Base-by-base conservation (phyloP, 495 filamentous ascomycete species). In the Bryoglossum gracile region DNA sequence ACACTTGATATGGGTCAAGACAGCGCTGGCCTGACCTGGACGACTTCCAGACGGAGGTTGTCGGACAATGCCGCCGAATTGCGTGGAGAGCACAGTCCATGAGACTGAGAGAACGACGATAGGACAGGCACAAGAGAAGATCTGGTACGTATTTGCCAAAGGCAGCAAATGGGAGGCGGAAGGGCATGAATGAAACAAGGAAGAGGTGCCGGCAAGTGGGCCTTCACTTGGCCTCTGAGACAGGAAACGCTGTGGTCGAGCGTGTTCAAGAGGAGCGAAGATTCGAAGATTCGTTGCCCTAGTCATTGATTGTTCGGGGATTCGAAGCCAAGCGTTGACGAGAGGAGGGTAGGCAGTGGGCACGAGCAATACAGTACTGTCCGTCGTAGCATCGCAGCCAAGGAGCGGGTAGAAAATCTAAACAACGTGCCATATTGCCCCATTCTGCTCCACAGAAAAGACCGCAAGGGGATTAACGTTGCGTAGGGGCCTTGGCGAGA, bases 141-240 rank as follows among this genome's bases (percentile, higher is more conserved):
- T n/a, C n/a, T n/a, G n/a, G n/a, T n/a, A 43, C 28, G 26, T 13
- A 30, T 30, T 30, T 30, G 26, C 26, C 10, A 3, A 11, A 45
- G 24, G 9, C 24, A 3, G 10, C 11, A n/a, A n/a, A n/a, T n/a
- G n/a, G n/a, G n/a, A 9, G 38, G 3, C 32, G 48, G 22, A 38
- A 50, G 38, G 37, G 58, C 50, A 53, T 44, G 42, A 55, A 45
- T 52, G 44, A 58, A 57, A 57, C 54, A 14, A 34, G 14, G 19
- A 28, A 19, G 8, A 17, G 25, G 30, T 17, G 14, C 33, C 21
- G 9, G 37, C 32, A 13, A 40, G 18, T 17, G 33, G 48, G 26
- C 46, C 28, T 43, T n/a, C n/a, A n/a, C n/a, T n/a, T n/a, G n/a
- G n/a, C n/a, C n/a, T n/a, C n/a, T 46, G 52, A 55, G 39, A 55